Base-by-base conservation (phyloP, 192 early-diverging fungal species). In the Cladochytrium replicatum region DNA sequence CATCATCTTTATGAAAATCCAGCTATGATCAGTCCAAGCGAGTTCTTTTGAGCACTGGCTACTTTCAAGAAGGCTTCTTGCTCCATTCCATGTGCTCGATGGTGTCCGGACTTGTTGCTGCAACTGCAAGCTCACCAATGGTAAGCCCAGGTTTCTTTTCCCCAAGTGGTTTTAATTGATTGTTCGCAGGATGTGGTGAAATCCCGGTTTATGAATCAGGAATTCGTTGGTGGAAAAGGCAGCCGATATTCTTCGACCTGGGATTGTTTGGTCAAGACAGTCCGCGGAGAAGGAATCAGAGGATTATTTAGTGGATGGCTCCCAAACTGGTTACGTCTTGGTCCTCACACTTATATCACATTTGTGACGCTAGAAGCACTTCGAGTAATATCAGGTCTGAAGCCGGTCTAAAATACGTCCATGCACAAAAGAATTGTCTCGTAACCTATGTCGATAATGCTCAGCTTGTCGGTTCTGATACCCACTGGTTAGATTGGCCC, bases 221-320 rank as follows among this genome's bases (percentile, higher is more conserved):
- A 57, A 46, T 17, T 63, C 60, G 41, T 60, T 57, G 21, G 68
- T 13, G 59, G 70, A 52, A 55, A 41, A 44, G 61, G 46, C 4
- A 7, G 32, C 11, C 7, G 46, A 6, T 59, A 52, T 2, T 39
- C 55, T 4, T 49, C 63, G 32, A 19, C 55, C 2, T 26, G 23
- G 17, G 61, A 63, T 41, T 63, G 61, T 22, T 40, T 63, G 24
- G 31, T 32, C 9, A 57, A 63, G 38, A 87, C 83, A 32, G 71
- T 78, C 21, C 66, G 62, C 43, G 53, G 57, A 22, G 89, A 91
- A 68, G 89, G 89, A 6, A 37, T 71, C 0, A 7, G 49, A 9
- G 83, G 79, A 6, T 50, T 91, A 29, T 91, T 87, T 58, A 87
- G 86, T 66, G 89, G 89, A 26, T 89, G 86, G 85, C 67, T 82